phyloP scores from a whole-genome alignment of 306 rosid species.

The Fragaria ananassa region DNA sequence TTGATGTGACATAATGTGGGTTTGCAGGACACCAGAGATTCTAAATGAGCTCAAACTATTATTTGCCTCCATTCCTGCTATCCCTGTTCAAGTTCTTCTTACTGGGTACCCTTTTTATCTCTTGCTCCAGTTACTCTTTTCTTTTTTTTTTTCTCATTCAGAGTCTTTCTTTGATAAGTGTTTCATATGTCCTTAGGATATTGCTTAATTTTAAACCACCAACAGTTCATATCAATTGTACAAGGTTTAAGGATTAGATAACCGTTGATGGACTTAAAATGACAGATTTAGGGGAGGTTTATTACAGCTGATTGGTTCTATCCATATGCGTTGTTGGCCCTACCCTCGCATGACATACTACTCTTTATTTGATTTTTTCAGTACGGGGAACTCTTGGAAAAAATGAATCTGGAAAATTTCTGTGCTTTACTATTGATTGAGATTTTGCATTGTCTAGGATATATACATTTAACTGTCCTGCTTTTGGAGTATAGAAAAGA shows the following conservation, averaged over 20 bases:
- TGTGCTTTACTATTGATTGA: not conserved
- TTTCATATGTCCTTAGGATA: not conserved
- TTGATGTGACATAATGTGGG: not conserved
- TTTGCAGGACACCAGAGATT: slow-evolving; percentile 58
- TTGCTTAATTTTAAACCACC: not conserved
- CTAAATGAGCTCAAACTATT: slow-evolving; percentile 48
- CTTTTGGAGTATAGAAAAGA: not conserved
- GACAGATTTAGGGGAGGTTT: not conserved
- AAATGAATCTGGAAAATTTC: not conserved
- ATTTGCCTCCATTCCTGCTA: slow-evolving; percentile 40
- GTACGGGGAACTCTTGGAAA: too few relatives aligned
- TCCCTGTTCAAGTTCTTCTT: slow-evolving; percentile 62
- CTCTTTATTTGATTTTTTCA: not conserved
- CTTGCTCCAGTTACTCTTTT: not conserved
- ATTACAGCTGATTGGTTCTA: not conserved
- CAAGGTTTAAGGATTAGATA: not conserved
- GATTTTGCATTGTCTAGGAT: not conserved
- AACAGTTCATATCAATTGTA: not conserved
- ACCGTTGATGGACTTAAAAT: not conserved
- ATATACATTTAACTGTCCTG: not conserved
- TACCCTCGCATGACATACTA: not conserved
- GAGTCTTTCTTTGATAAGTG: not conserved
- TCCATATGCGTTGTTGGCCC: not conserved
- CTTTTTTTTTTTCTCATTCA: slow-evolving; percentile 5
- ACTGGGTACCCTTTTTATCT: slow-evolving; percentile 48